Conservation (phyloP, 768 basidiomycete species). For the Piloderma croceum region DNA sequence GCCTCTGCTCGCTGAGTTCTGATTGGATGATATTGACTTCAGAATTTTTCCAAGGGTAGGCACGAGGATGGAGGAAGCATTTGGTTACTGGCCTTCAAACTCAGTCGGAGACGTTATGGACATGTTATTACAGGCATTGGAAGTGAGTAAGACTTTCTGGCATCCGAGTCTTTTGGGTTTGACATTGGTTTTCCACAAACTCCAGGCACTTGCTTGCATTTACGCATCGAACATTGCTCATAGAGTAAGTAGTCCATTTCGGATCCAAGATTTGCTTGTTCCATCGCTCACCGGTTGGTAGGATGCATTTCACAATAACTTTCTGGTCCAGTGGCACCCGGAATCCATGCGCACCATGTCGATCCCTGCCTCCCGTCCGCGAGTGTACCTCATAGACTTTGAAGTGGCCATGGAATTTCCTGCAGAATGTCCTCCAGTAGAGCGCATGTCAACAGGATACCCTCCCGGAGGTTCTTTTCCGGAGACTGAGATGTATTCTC, state of each 20-base stretch:
- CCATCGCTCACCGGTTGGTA: no score
- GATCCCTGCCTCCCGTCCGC: conserved; percentile 16
- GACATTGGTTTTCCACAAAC: no score
- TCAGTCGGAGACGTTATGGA: conserved; percentile 26
- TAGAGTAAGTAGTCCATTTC: conserved; percentile 15
- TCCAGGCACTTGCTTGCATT: conserved; percentile 18
- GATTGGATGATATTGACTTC: conserved; percentile 23
- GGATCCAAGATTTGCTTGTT: neutral
- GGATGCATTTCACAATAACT: conserved; percentile 29
- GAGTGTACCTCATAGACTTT: conserved; percentile 29
- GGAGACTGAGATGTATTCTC: conserved; percentile 14
- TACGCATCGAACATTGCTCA: conserved; percentile 20
- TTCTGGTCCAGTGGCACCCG: conserved; percentile 27
- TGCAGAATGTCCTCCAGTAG: conserved; percentile 8
- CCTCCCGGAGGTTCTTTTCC: conserved; percentile 19
- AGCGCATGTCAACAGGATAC: conserved; percentile 13
- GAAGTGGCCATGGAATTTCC: conserved; percentile 26
- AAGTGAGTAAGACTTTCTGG: conserved; percentile 14
- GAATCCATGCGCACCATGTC: conserved; percentile 17
- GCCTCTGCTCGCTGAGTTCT: conserved; percentile 21
- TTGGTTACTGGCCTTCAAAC: conserved; percentile 22
- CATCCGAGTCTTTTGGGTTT: no score
- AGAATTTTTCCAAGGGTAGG: conserved; percentile 23
- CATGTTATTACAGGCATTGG: conserved; percentile 25
- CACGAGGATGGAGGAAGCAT: conserved; percentile 2